phyloP scores from a whole-genome alignment of 139 green algal genomes.

The Coelastrella sp. region DNA sequence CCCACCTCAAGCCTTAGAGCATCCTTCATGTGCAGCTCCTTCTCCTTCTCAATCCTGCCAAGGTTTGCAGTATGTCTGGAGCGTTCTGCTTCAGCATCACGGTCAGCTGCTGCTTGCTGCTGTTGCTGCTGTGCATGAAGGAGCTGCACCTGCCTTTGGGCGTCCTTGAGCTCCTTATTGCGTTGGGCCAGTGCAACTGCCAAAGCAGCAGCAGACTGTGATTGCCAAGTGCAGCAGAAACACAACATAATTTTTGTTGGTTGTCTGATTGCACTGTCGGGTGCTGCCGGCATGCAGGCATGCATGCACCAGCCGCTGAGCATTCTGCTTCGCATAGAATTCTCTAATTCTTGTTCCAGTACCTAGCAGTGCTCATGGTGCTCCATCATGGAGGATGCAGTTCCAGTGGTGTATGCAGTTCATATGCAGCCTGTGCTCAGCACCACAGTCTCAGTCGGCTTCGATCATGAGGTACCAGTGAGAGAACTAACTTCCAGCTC shows the following conservation, averaged over 20 bases:
- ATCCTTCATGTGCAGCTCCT: constrained; percentile 18
- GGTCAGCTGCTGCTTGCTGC: constrained; percentile 3
- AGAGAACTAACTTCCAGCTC: neutral
- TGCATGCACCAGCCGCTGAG: too few relatives aligned
- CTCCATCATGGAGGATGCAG: too few relatives aligned
- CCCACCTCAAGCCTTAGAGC: neutral
- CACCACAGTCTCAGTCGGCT: neutral
- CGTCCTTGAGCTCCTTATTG: neutral
- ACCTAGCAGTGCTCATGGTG: too few relatives aligned
- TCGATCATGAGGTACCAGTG: neutral
- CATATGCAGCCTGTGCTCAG: neutral
- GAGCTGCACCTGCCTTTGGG: neutral
- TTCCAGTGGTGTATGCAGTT: neutral
- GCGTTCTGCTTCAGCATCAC: neutral
- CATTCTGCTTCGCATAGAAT: too few relatives aligned
- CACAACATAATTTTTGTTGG: too few relatives aligned
- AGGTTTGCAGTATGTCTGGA: neutral
- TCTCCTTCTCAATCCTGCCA: neutral
- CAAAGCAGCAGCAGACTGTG: constrained; percentile 1
- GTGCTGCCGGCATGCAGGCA: too few relatives aligned
- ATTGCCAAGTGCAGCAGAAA: neutral
- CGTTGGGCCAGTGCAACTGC: constrained; percentile 3
- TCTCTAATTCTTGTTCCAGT: too few relatives aligned
- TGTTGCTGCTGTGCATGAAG: constrained; percentile 7
- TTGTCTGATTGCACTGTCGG: too few relatives aligned